Conservation (phyloP, 2,329 filamentous ascomycete genomes). For the Sarocladium brachiariae region DNA sequence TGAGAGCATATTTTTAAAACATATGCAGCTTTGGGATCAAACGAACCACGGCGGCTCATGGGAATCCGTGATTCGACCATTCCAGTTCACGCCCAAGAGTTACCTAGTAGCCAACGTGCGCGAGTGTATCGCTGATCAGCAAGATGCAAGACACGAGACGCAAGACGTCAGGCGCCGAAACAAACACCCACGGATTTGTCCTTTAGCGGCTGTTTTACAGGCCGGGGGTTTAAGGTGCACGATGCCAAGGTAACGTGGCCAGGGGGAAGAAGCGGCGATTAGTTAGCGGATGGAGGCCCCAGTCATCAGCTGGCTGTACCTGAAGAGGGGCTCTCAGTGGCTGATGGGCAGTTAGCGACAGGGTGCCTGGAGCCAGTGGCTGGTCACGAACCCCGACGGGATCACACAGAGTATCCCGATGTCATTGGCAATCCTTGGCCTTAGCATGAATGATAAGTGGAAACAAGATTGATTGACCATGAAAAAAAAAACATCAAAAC, state of each 20-base stretch:
- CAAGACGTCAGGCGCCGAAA: slow-evolving; percentile 9
- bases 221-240: too few species aligned
- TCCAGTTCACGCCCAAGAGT: too few species aligned
- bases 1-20: too few species aligned
- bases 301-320: too few species aligned
- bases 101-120: too few species aligned
- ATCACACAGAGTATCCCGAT: too few species aligned
- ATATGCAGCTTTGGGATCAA: too few species aligned
- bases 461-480: neutral
- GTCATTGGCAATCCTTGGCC: too few species aligned
- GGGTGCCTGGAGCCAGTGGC: too few species aligned
- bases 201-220: slow-evolving; percentile 5
- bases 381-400: too few species aligned
- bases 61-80: neutral
- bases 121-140: neutral
- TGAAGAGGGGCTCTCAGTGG: neutral
- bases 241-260: slow-evolving; percentile 2
- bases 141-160: slow-evolving; percentile 8
- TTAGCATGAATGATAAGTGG: neutral
- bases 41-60: neutral
- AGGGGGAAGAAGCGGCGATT: neutral
- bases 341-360: too few species aligned
- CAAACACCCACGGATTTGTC: neutral
- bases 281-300: neutral
- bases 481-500: too few species aligned